Percentiles rank a stretch among this genome's conserved stretches.
phyloP scores from a whole-genome alignment of 2,329 filamentous ascomycete species.

The Trematosphaeria pertusa region DNA sequence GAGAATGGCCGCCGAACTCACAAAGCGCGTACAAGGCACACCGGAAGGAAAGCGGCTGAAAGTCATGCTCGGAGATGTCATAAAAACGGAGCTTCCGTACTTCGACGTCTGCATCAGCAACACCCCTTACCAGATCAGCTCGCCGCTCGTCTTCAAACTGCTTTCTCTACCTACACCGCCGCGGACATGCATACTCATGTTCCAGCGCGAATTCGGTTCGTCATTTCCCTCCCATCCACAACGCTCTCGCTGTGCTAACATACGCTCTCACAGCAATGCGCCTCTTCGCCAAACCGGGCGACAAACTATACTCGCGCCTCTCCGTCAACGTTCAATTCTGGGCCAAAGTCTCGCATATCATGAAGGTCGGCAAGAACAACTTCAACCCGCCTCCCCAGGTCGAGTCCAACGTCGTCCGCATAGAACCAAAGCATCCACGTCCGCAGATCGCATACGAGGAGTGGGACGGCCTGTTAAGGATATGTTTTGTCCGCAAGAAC shows the following conservation, averaged over 20 bases:
- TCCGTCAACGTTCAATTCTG: constrained; percentile 95
- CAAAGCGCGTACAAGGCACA: constrained; percentile 90
- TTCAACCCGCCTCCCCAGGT: constrained; percentile 95
- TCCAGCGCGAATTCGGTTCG: constrained; percentile 96
- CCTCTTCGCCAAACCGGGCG: constrained; percentile 79
- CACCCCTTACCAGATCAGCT: constrained; percentile 82
- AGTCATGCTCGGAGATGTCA: constrained; percentile 88
- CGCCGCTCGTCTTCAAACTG: constrained; percentile 89
- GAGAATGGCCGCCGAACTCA: constrained; percentile 94
- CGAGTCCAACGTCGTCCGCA: constrained; percentile 87
- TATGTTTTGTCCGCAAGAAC: constrained; percentile 88
- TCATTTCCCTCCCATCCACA: too few species aligned
- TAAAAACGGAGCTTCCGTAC: constrained; percentile 79
- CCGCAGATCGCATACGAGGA: constrained; percentile 93
- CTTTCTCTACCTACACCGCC: constrained; percentile 83
- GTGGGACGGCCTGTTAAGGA: constrained; percentile 87
- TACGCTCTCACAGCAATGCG: too few species aligned
- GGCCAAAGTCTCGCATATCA: constrained; percentile 73
- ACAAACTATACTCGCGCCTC: constrained; percentile 88
- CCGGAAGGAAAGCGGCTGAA: constrained; percentile 80
- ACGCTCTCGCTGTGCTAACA: too few species aligned
- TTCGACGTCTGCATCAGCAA: constrained; percentile 85
- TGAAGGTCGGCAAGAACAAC: constrained; percentile 96
- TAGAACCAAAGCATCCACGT: constrained; percentile 84
- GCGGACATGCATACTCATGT: constrained; percentile 88